Evolutionary conservation across 2,329 filamentous ascomycete species (phyloP).

Genomic region (Phialophora expanda): DNA sequence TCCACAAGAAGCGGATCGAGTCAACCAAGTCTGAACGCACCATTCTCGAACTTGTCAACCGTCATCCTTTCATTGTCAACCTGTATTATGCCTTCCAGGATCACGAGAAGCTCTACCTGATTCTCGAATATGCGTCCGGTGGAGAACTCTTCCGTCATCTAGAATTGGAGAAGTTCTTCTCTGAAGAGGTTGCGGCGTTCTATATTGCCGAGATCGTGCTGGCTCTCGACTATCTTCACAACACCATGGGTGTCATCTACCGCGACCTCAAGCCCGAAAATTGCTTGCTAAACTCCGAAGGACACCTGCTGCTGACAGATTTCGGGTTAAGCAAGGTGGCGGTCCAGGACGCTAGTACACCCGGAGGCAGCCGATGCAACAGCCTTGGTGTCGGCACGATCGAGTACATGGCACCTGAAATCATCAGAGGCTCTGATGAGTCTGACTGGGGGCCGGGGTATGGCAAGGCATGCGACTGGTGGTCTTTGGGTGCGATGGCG

Average conservation of each 20-base stretch:
- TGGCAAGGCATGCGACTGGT: conserved; percentile 96
- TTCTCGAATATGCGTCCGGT: conserved; percentile 95
- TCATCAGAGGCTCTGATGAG: conserved; percentile 76
- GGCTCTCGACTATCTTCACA: conserved; percentile 89
- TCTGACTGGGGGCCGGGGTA: conserved; percentile 57
- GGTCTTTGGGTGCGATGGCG: conserved; percentile 91
- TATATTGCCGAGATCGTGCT: conserved; percentile 99
- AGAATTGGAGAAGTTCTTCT: conserved; percentile 91
- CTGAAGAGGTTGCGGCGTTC: conserved; percentile 85
- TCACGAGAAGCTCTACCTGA: conserved; percentile 94
- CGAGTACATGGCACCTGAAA: conserved; percentile 98
- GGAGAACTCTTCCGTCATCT: conserved; percentile 97
- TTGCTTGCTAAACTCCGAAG: conserved; percentile 87
- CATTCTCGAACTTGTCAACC: conserved; percentile 93
- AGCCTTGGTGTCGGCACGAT: conserved; percentile 86
- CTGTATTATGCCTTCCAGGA: conserved; percentile 98
- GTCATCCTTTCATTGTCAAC: conserved; percentile 97
- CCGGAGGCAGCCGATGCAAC: conserved; percentile 71
- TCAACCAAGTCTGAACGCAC: conserved; percentile 96
- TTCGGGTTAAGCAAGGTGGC: conserved; percentile 97
- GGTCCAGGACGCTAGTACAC: conserved; percentile 65
- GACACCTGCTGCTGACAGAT: conserved; percentile 92
- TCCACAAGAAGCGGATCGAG: conserved; percentile 94
- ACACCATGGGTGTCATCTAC: conserved; percentile 91
- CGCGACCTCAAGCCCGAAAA: conserved; percentile 98